A percentile compares a stretch with the other conserved stretches of the same genome.
These are phyloP conservation scores for Ceratobasidium sp. DNA, from an alignment of 1,284 basidiomycete species.

Conservation along the genomic window DNA sequence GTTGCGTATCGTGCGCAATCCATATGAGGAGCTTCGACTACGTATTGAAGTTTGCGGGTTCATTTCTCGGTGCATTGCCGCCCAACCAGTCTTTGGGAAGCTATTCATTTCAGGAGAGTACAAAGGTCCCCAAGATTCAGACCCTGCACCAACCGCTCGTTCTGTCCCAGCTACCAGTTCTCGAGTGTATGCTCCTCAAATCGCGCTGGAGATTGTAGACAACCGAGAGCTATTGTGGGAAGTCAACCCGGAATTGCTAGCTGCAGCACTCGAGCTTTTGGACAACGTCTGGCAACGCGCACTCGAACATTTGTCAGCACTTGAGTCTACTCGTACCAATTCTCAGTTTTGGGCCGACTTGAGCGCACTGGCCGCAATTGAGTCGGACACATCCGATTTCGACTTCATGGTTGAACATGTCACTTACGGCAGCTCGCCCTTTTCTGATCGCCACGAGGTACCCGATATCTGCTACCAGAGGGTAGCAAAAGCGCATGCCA, in stretches of 20 bases:
- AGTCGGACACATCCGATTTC: slow-evolving; percentile 67
- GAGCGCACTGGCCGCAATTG: slow-evolving; percentile 64
- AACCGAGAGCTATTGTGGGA: slow-evolving; percentile 79
- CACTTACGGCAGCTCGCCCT: slow-evolving; percentile 58
- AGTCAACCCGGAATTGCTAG: slow-evolving; percentile 75
- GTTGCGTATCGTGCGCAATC: slow-evolving; percentile 70
- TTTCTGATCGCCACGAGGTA: slow-evolving; percentile 65
- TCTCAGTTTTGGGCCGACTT: slow-evolving; percentile 70
- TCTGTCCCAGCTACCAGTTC: slow-evolving; percentile 14
- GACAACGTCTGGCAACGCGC: slow-evolving; percentile 85
- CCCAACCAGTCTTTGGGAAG: slow-evolving; percentile 85
- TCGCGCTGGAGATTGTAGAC: slow-evolving; percentile 68
- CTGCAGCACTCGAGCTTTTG: slow-evolving; percentile 79
- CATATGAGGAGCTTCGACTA: slow-evolving; percentile 69
- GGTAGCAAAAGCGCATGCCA: slow-evolving; percentile 75
- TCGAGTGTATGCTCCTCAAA: slow-evolving; percentile 42
- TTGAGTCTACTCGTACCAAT: slow-evolving; percentile 65
- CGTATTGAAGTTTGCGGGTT: slow-evolving; percentile 84
- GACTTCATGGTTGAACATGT: slow-evolving; percentile 64
- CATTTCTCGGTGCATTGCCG: slow-evolving; percentile 80
- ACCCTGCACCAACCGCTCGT: slow-evolving; percentile 38
- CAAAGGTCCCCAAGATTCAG: slow-evolving; percentile 45
- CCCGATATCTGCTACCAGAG: slow-evolving; percentile 71
- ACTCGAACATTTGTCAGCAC: slow-evolving; percentile 70
- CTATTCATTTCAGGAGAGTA: slow-evolving; percentile 80